Percentiles rank a stretch among this genome's conserved stretches.
phyloP scores from a whole-genome alignment of 2,329 filamentous ascomycete genomes.

The Fusarium nanum region DNA sequence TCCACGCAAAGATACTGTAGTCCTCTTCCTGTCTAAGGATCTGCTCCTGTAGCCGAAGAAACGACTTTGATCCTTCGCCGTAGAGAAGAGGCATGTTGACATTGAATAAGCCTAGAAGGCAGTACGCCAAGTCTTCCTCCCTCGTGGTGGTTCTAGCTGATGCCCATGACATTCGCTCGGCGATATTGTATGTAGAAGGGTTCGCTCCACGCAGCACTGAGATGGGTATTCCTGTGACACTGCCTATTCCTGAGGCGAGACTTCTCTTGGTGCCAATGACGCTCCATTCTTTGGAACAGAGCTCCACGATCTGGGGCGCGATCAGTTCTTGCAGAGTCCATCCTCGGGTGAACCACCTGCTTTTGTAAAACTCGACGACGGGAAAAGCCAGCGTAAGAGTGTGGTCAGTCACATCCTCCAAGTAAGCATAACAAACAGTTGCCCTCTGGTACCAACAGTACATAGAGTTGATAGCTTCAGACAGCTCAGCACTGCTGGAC shows the following conservation, averaged over 20 bases:
- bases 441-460: slow-evolving; percentile 18
- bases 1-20: slow-evolving; percentile 25
- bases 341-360: slow-evolving; percentile 19
- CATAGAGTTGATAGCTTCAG: slow-evolving; percentile 25
- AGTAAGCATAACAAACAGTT: slow-evolving; percentile 17
- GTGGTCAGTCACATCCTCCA: slow-evolving; percentile 15
- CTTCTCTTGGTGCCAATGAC: slow-evolving; percentile 19
- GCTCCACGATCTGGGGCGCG: slow-evolving; percentile 17
- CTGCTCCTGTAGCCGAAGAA: slow-evolving; percentile 17
- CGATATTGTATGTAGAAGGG: slow-evolving; percentile 1
- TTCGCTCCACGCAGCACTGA: slow-evolving; percentile 6
- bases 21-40: slow-evolving; percentile 25
- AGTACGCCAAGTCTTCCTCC: slow-evolving; percentile 20
- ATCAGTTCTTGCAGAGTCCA: slow-evolving; percentile 26
- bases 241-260: slow-evolving; percentile 7
- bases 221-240: slow-evolving; percentile 10
- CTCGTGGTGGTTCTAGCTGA: slow-evolving; percentile 21
- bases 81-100: slow-evolving; percentile 26
- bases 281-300: slow-evolving; percentile 9
- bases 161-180: slow-evolving; percentile 27
- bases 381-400: background rate
- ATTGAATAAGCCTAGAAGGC: slow-evolving; percentile 16
- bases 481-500: slow-evolving; percentile 24
- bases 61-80: slow-evolving; percentile 15
- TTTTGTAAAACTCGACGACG: slow-evolving; percentile 6